Evolutionary conservation across 139 green algal species (phyloP), one percentile per base, ranked within the genome.

Genomic region (Coccomyxa sp.): DNA sequence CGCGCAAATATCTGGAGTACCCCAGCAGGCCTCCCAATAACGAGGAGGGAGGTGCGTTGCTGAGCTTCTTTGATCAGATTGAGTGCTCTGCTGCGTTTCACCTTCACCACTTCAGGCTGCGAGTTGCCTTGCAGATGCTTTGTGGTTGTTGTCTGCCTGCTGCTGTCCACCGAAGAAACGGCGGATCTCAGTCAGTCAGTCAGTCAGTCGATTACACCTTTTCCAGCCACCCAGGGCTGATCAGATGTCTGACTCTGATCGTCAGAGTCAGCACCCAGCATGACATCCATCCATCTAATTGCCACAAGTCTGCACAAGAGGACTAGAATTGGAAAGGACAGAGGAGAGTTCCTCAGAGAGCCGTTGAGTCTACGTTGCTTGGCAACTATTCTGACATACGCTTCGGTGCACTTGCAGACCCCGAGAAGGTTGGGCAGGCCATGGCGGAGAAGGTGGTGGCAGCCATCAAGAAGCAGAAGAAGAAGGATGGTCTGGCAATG

Each of bases 1-100:
- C 71, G 71, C 71, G 71, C 71, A 38, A 77, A n/a, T 77, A 77
- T n/a, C n/a, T 51, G 27, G 71, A 77, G 71, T 77, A 51, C 12
- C 71, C 71, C 71, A 77, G 27, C n/a, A 18, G 31, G 3, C 28
- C 17, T 25, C 25, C 71, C 14, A 25, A n/a, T 16, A 77, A 77
- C 12, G 27, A 31, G 71, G 71, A 77, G 27, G n/a, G 23, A 31
- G 25, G 71, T 77, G 66, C 66, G 66, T n/a, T 27, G 66, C 66
- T 27, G 21, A 27, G 21, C 66, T 74, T 74, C 21, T 9, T 27
- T 14, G 3, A 11, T 7, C 38, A 51, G 38, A 3, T 51, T 3
- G 7, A 51, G 7, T 3, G 38, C 38, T 51, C 38, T 7, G 38
- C 38, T 51, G 7, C 38, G 38, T 51, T 51, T 51, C 38, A 51